These are phyloP conservation scores for Luffa acutangula DNA, from an alignment of 306 rosid species.

Conservation along the genomic window DNA sequence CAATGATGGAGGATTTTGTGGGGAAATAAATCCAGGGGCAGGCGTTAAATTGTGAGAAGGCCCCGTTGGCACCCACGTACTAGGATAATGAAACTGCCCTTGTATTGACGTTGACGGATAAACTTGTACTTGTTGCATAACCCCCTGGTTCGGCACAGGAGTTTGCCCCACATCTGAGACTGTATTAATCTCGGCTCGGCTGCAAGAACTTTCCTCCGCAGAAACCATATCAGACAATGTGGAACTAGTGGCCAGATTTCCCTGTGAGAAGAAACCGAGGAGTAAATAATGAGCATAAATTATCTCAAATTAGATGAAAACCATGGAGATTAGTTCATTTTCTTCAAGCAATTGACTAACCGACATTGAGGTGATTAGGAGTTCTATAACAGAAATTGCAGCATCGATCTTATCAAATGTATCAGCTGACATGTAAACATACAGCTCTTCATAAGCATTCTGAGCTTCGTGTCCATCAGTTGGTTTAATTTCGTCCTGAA, in stretches of 20 bases:
- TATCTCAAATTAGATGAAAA: background rate
- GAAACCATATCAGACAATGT: conserved; percentile 33
- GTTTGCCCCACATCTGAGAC: conserved; percentile 22
- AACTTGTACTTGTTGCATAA: conserved; percentile 29
- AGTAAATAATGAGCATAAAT: background rate
- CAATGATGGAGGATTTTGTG: conserved; percentile 31
- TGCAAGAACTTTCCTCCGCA: conserved; percentile 13
- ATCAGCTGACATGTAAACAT: conserved; percentile 66
- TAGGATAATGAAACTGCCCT: conserved; percentile 38
- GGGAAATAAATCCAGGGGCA: conserved; percentile 24
- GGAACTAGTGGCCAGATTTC: conserved; percentile 46
- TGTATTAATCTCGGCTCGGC: conserved; percentile 25
- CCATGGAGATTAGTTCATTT: background rate
- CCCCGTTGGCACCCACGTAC: conserved; percentile 45
- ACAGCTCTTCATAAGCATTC: conserved; percentile 50
- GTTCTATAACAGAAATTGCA: conserved; percentile 70
- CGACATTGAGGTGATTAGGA: conserved; percentile 61
- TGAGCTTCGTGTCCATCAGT: conserved; percentile 41
- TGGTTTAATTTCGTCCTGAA: conserved; percentile 57
- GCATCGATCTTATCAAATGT: conserved; percentile 88
- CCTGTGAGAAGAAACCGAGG: conserved; percentile 31
- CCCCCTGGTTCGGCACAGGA: conserved; percentile 29
- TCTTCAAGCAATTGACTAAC: conserved; percentile 40
- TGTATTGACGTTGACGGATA: conserved; percentile 26
- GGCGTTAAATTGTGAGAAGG: conserved; percentile 29